These are phyloP conservation scores for Fusarium sp. DNA, from an alignment of 2,329 filamentous ascomycete genomes.

Conservation along the genomic window DNA sequence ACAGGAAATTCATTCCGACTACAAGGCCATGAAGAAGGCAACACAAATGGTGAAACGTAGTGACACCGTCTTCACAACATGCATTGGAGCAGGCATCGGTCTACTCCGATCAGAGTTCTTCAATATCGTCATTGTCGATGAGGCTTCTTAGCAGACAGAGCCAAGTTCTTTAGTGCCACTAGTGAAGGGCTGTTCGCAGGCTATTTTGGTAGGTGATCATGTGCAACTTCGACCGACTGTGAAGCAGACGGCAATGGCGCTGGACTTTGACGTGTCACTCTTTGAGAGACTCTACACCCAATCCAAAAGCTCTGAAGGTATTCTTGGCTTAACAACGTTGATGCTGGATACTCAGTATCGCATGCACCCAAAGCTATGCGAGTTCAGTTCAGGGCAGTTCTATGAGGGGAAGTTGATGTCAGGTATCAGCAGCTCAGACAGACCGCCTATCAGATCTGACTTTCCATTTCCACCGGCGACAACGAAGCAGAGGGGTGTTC, in stretches of 20 bases:
- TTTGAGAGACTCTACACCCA: conserved; percentile 57
- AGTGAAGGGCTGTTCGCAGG: conserved; percentile 57
- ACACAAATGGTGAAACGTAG: conserved; percentile 53
- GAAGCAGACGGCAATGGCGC: conserved; percentile 49
- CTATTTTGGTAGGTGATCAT: conserved; percentile 60
- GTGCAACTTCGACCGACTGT: conserved; percentile 60
- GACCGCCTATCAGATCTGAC: conserved; percentile 32
- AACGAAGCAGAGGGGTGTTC: fast-evolving
- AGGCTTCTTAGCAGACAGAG: conserved; percentile 62
- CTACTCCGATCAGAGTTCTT: conserved; percentile 56
- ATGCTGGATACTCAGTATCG: conserved; percentile 61
- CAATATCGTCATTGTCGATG: conserved; percentile 58
- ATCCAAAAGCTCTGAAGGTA: not conserved
- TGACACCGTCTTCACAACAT: conserved; percentile 59
- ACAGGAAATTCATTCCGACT: conserved; percentile 45
- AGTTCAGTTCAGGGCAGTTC: conserved; percentile 57
- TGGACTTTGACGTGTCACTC: conserved; percentile 57
- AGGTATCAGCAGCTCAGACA: conserved; percentile 40
- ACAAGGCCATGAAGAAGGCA: conserved; percentile 52
- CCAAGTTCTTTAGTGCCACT: conserved; percentile 56
- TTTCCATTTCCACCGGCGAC: conserved; percentile 36
- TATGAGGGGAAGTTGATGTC: conserved; percentile 54
- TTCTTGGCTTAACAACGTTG: conserved; percentile 45
- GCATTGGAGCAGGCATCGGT: conserved; percentile 57
- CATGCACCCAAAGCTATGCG: conserved; percentile 56